A percentile compares a stretch with the other conserved stretches of the same genome.
Conservation (phyloP, 331 rosid species). For the Saraca asoca region DNA sequence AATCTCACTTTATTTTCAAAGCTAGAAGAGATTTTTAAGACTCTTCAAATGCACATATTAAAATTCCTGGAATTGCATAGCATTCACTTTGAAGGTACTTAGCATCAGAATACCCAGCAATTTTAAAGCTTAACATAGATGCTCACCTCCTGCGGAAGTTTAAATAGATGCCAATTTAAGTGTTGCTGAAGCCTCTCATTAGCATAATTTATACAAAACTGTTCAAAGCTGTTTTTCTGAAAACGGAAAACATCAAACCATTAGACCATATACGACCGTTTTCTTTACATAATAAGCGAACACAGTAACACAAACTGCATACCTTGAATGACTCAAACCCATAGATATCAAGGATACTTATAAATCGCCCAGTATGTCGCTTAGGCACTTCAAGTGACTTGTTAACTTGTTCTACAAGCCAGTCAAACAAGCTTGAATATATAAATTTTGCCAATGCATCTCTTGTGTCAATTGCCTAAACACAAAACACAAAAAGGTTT, state of each 20-base stretch:
- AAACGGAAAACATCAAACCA: conserved; percentile 36
- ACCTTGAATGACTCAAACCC: conserved; percentile 95
- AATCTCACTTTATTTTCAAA: too few relatives aligned
- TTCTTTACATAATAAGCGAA: conserved; percentile 27
- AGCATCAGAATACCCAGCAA: conserved; percentile 26
- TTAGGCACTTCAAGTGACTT: conserved; percentile 65
- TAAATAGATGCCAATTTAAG: conserved; percentile 74
- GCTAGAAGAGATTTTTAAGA: conserved; percentile 1
- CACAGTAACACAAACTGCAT: conserved; percentile 28
- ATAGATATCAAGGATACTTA: conserved; percentile 74
- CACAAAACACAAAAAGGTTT: background rate
- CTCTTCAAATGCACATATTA: background rate
- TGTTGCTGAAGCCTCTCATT: conserved; percentile 99
- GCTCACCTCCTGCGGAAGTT: conserved; percentile 88
- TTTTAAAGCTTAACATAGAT: conserved; percentile 25
- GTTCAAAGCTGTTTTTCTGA: conserved; percentile 87
- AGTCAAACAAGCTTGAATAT: conserved; percentile 83
- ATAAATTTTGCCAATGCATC: conserved; percentile 85
- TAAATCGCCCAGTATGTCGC: conserved; percentile 55
- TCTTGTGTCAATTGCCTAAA: conserved; percentile 80
- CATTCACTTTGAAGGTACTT: conserved; percentile 10
- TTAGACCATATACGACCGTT: conserved; percentile 24
- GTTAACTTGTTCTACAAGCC: conserved; percentile 87
- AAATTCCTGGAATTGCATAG: background rate
- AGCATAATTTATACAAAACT: conserved; percentile 91